phyloP scores from a whole-genome alignment of 108 stramenopile genomes.

The Discostella pseudostelligera region DNA sequence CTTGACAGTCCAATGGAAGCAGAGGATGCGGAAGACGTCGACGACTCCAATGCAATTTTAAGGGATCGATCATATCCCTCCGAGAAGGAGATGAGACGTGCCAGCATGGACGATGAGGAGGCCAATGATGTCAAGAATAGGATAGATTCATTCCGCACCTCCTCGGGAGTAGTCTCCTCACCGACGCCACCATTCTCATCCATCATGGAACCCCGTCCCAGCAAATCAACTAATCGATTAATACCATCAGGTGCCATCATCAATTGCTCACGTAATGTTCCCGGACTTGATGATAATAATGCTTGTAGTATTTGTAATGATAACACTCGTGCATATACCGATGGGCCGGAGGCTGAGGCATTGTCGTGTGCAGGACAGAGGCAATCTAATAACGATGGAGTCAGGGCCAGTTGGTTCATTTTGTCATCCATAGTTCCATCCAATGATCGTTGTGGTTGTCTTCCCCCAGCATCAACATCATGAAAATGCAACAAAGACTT shows the following conservation, averaged over 20 bases:
- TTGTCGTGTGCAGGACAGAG: conserved; percentile 24
- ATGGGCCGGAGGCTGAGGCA: conserved; percentile 7
- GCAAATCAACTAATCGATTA: conserved; percentile 65
- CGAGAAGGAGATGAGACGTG: conserved; percentile 70
- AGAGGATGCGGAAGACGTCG: not conserved
- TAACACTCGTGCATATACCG: conserved; percentile 64
- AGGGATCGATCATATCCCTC: conserved; percentile 60
- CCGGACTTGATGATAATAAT: conserved; percentile 36
- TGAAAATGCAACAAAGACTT: conserved; percentile 41
- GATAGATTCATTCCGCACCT: conserved; percentile 73
- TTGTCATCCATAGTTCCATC: conserved; percentile 12
- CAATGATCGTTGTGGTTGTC: too few relatives aligned
- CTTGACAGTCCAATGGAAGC: conserved; percentile 48
- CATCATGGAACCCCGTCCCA: conserved; percentile 30
- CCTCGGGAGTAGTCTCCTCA: conserved; percentile 31
- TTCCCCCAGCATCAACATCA: too few relatives aligned
- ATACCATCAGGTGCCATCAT: conserved; percentile 79
- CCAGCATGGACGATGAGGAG: conserved; percentile 46
- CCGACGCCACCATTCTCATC: not conserved
- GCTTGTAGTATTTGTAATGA: conserved; percentile 54
- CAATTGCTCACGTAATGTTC: conserved; percentile 53
- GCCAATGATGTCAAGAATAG: conserved; percentile 54
- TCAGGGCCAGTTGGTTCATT: conserved; percentile 16
- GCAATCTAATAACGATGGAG: conserved; percentile 54
- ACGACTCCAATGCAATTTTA: conserved; percentile 43